These are phyloP conservation scores for Dothistroma pini DNA, from an alignment of 2,329 filamentous ascomycete genomes.

Conservation along the genomic window DNA sequence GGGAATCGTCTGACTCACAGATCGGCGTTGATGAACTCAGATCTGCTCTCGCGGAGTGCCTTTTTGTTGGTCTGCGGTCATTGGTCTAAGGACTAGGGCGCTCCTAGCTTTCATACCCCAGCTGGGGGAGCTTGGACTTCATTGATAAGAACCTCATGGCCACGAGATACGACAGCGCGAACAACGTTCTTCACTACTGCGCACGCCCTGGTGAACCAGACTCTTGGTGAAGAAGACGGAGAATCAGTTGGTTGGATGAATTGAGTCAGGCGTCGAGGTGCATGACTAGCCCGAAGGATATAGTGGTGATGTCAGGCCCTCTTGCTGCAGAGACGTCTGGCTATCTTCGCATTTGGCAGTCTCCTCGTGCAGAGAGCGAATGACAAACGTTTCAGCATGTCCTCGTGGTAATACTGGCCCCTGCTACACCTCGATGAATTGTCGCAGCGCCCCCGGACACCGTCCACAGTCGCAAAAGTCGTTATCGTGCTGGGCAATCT, in stretches of 20 bases:
- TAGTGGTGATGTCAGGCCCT: neutral
- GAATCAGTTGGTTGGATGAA: neutral
- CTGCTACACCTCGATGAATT: no score
- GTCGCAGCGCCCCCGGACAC: no score
- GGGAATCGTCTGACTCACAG: neutral
- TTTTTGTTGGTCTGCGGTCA: neutral
- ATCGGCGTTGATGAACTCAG: neutral
- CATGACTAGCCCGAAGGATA: neutral
- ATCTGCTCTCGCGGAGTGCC: neutral
- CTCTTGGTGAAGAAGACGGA: neutral
- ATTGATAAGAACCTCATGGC: neutral
- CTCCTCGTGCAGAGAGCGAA: neutral
- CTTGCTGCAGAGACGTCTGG: neutral
- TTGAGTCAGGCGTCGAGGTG: neutral
- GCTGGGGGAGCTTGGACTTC: neutral
- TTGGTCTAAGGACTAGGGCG: neutral
- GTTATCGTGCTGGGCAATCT: neutral
- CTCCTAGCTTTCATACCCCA: neutral
- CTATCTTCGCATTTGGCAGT: neutral
- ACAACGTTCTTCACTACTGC: neutral
- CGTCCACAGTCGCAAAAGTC: no score
- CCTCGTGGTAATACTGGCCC: no score
- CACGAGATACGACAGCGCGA: neutral
- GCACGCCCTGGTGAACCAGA: neutral
- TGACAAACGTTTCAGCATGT: no score